Evolutionary conservation across 2,329 filamentous ascomycete genomes (phyloP).

Genomic region (Phaeophleospora eucalypticola): DNA sequence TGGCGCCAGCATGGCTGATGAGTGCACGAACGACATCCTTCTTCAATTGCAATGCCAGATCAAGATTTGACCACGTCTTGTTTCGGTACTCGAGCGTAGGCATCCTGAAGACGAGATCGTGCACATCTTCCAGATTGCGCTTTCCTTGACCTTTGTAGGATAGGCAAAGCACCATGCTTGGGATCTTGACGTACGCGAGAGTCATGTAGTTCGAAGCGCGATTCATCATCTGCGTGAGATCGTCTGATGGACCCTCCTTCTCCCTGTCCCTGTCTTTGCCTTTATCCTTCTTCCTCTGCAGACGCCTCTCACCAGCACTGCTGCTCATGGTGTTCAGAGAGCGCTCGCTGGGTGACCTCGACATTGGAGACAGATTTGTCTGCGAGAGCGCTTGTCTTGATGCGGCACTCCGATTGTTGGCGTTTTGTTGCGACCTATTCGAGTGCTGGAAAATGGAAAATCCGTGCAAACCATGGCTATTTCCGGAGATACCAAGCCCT

Average conservation of each 20-base stretch:
- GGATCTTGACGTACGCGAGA: constrained; percentile 89
- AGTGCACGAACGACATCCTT: constrained; percentile 90
- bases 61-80: constrained; percentile 98
- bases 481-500: constrained; percentile 31
- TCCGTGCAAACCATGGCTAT: constrained; percentile 31
- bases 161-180: constrained; percentile 89
- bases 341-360: constrained; percentile 30
- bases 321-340: constrained; percentile 28
- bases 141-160: constrained; percentile 96
- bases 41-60: constrained; percentile 87
- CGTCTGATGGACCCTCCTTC: constrained; percentile 69
- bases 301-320: constrained; percentile 21
- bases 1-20: constrained; percentile 91
- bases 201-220: constrained; percentile 98
- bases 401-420: constrained; percentile 16
- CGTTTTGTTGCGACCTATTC: constrained; percentile 27
- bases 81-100: constrained; percentile 94
- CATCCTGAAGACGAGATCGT: constrained; percentile 95
- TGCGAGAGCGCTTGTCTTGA: constrained; percentile 24
- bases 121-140: constrained; percentile 92
- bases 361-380: constrained; percentile 24
- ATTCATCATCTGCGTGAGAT: constrained; percentile 93
- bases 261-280: constrained; percentile 50
- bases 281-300: constrained; percentile 25
- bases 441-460: constrained; percentile 44